Conservation (phyloP, 768 basidiomycete species). For the Chalciporus chontae region DNA sequence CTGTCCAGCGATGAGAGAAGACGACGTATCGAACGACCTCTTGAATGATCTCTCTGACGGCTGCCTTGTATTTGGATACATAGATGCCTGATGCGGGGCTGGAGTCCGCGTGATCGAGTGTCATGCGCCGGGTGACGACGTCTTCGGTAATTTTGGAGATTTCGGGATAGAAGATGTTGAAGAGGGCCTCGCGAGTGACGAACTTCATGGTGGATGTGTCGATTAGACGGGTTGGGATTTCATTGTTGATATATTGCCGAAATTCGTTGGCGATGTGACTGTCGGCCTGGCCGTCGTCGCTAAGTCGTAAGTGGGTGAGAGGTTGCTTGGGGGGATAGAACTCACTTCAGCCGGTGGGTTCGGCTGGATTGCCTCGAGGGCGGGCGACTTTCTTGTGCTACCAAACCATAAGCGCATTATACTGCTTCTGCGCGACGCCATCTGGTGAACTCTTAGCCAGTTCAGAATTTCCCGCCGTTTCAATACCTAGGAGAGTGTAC, state of each 20-base stretch:
- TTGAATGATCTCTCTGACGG: constrained; percentile 15
- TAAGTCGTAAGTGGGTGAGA: neutral
- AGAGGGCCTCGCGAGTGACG: constrained; percentile 19
- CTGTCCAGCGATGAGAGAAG: constrained; percentile 27
- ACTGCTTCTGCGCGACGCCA: too few species aligned
- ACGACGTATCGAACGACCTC: constrained; percentile 20
- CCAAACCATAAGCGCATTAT: neutral
- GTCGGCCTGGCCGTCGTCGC: neutral
- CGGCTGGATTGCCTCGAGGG: neutral
- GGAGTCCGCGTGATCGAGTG: neutral
- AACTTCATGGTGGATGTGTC: constrained; percentile 21
- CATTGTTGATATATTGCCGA: constrained; percentile 20
- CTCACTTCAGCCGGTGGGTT: neutral
- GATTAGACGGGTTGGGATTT: constrained; percentile 26
- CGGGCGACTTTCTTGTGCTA: neutral
- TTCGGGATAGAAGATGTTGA: constrained; percentile 14
- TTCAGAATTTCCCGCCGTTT: too few species aligned
- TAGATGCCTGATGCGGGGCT: constrained; percentile 16
- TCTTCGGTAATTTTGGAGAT: constrained; percentile 18
- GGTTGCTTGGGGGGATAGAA: neutral
- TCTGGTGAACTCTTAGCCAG: too few species aligned
- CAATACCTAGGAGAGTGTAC: too few species aligned
- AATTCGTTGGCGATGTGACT: constrained; percentile 12
- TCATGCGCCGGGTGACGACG: constrained; percentile 9
- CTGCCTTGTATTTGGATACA: constrained; percentile 7